These are phyloP conservation scores for Canavalia ensiformis DNA, from an alignment of 306 rosid genomes.

Conservation along the genomic window DNA sequence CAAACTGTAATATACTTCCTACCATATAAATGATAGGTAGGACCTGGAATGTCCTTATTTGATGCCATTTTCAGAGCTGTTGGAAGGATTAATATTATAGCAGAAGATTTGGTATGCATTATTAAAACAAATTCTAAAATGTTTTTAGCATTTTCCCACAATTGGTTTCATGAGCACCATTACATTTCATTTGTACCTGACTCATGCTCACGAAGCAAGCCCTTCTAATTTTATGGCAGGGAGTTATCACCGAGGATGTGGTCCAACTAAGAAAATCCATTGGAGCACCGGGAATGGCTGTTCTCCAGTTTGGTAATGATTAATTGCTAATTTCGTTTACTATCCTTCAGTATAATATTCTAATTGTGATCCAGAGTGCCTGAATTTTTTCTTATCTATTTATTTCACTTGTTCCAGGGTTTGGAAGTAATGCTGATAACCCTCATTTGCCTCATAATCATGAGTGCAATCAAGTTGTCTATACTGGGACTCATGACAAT, in stretches of 20 bases:
- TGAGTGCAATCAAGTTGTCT: slow-evolving; percentile 90
- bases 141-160: slow-evolving; percentile 12
- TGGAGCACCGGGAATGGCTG: slow-evolving; percentile 99
- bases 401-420: slow-evolving; percentile 57
- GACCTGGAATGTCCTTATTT: slow-evolving; percentile 89
- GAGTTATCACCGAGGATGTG: slow-evolving; percentile 95
- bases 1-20: slow-evolving; percentile 46
- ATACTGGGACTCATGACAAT: slow-evolving; percentile 97
- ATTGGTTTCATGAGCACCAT: background rate
- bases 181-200: slow-evolving; percentile 29
- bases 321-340: slow-evolving; percentile 39
- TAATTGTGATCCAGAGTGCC: slow-evolving; percentile 21
- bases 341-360: slow-evolving; percentile 27
- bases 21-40: slow-evolving; percentile 72
- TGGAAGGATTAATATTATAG: slow-evolving; percentile 82
- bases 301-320: slow-evolving; percentile 89
- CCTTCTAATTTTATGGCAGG: slow-evolving; percentile 61
- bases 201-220: background rate
- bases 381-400: slow-evolving; percentile 10
- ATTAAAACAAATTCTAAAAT: slow-evolving; percentile 14
- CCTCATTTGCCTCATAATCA: slow-evolving; percentile 98
- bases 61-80: slow-evolving; percentile 76
- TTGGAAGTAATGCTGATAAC: slow-evolving; percentile 82
- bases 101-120: slow-evolving; percentile 92
- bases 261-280: slow-evolving; percentile 85